phyloP scores from a whole-genome alignment of 2,329 filamentous ascomycete species.

The Thielaviopsis ethacetica region DNA sequence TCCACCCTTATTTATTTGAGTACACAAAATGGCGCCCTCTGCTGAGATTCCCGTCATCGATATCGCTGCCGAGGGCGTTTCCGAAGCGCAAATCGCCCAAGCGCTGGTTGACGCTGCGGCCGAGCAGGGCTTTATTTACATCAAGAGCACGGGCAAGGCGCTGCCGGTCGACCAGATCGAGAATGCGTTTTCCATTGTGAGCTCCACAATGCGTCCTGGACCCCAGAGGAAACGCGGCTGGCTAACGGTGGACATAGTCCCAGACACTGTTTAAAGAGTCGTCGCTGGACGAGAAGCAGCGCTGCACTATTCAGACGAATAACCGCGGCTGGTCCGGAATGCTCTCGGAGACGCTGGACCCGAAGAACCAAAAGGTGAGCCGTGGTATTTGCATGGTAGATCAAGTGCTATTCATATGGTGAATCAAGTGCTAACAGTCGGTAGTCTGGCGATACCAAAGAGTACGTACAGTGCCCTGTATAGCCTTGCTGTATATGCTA shows the following conservation, averaged over 20 bases:
- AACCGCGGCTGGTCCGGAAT: conserved; percentile 83
- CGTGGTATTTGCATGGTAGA: neutral
- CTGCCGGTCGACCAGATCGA: conserved; percentile 52
- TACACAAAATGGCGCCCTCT: conserved; percentile 3
- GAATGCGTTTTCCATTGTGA: conserved; percentile 57
- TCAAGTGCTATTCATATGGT: neutral
- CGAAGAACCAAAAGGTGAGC: conserved; percentile 58
- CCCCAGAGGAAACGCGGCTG: neutral
- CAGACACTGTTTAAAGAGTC: conserved; percentile 36
- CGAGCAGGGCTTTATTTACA: conserved; percentile 77
- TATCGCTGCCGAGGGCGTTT: conserved; percentile 42
- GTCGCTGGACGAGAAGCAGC: conserved; percentile 51
- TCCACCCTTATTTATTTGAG: too few relatives aligned
- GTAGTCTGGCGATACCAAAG: conserved; percentile 72
- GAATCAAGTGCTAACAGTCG: neutral
- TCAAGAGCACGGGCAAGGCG: conserved; percentile 55
- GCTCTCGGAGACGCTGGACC: conserved; percentile 78
- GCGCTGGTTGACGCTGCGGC: conserved; percentile 65
- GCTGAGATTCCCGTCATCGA: conserved; percentile 67
- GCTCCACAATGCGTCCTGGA: conserved; percentile 10
- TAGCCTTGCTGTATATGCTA: neutral
- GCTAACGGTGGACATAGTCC: neutral
- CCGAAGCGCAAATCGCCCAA: conserved; percentile 41
- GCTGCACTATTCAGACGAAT: conserved; percentile 58
- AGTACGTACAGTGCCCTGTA: conserved; percentile 33